phyloP scores from a whole-genome alignment of 2,329 filamentous ascomycete species.

The Dissoconium aciculare region DNA sequence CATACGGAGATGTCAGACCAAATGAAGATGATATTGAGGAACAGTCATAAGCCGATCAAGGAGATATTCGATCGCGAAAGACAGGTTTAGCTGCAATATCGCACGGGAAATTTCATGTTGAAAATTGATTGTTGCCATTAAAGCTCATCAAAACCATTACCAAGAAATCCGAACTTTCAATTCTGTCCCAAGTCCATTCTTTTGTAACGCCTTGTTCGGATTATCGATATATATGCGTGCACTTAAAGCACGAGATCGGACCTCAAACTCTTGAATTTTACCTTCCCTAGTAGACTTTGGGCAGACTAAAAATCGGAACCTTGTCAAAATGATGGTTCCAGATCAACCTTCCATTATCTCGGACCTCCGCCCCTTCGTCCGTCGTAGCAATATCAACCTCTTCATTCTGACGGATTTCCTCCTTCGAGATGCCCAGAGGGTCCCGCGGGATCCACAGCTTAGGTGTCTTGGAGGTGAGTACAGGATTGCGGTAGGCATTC shows the following conservation, averaged over 20 bases:
- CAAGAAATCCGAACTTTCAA: no score
- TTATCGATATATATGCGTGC: no score
- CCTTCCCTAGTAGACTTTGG: no score
- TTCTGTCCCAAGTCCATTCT: no score
- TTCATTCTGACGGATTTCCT: slow-evolving; percentile 29
- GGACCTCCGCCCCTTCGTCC: slow-evolving; percentile 31
- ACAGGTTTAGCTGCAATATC: no score
- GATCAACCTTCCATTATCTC: slow-evolving; percentile 31
- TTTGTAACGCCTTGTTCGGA: no score
- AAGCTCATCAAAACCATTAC: no score
- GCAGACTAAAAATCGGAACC: slow-evolving; percentile 29
- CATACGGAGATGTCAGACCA: slow-evolving; percentile 1
- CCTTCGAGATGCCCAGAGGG: slow-evolving; percentile 28
- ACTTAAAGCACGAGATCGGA: no score
- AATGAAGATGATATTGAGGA: slow-evolving; percentile 7
- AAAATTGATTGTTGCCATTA: no score
- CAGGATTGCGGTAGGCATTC: slow-evolving; percentile 32
- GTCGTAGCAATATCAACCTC: slow-evolving; percentile 28
- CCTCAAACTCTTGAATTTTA: no score
- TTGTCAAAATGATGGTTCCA: slow-evolving; percentile 31
- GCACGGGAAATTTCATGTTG: no score
- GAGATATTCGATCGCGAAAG: slow-evolving; percentile 8
- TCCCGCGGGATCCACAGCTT: slow-evolving; percentile 34
- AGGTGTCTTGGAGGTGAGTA: slow-evolving; percentile 29
- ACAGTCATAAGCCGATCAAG: slow-evolving; percentile 11